phyloP scores from a whole-genome alignment of 306 rosid genomes.

The Hippophae tibetana region DNA sequence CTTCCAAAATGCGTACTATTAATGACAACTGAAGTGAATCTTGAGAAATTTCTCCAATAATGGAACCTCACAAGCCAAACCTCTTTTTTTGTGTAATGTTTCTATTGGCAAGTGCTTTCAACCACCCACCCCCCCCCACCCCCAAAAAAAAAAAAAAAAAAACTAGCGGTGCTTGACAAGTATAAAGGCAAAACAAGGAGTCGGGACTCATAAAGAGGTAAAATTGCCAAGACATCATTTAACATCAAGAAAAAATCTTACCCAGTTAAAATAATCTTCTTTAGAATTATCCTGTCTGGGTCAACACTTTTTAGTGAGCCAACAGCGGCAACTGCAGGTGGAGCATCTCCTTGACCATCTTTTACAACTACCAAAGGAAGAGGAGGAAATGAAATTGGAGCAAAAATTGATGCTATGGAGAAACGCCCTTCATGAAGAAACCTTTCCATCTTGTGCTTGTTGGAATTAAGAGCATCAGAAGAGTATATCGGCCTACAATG shows the following conservation, averaged over 20 bases:
- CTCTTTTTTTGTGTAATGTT: too few species aligned
- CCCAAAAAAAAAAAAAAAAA: too few species aligned
- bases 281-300: slow-evolving; percentile 74
- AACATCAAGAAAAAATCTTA: slow-evolving; percentile 20
- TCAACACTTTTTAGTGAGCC: slow-evolving; percentile 78
- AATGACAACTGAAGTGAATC: too few species aligned
- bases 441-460: slow-evolving; percentile 98
- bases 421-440: slow-evolving; percentile 92
- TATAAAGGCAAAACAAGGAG: too few species aligned
- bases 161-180: too few species aligned
- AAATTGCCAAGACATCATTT: neutral
- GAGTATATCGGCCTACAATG: slow-evolving; percentile 79
- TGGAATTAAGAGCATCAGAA: slow-evolving; percentile 59
- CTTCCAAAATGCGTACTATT: neutral
- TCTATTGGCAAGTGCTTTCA: too few species aligned
- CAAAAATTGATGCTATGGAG: slow-evolving; percentile 76
- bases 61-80: too few species aligned
- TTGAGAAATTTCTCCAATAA: too few species aligned
- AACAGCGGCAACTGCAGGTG: slow-evolving; percentile 61
- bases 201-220: neutral
- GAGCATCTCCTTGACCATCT: slow-evolving; percentile 36
- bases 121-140: too few species aligned
- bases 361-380: slow-evolving; percentile 71
- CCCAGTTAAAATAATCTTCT: slow-evolving; percentile 90
- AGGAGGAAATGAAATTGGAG: slow-evolving; percentile 81